phyloP scores from a whole-genome alignment of 768 basidiomycete genomes.

The Crucibulum laeve region DNA sequence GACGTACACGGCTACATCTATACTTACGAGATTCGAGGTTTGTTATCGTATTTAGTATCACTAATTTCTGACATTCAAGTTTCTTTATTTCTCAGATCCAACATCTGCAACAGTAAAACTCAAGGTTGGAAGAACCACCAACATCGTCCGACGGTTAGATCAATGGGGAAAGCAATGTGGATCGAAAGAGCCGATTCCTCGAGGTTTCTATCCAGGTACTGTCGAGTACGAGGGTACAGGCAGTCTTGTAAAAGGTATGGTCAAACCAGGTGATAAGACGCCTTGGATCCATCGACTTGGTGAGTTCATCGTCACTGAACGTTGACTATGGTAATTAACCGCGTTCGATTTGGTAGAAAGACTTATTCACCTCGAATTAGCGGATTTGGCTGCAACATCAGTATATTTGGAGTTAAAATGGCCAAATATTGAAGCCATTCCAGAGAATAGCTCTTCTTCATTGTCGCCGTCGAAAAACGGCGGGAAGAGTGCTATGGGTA shows the following conservation, averaged over 20 bases:
- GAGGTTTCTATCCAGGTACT: slow-evolving; percentile 70
- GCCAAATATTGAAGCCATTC: slow-evolving; percentile 25
- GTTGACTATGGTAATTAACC: slow-evolving; percentile 1
- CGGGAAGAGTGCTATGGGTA: neutral
- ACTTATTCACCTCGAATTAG: slow-evolving; percentile 76
- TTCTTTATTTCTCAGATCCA: neutral
- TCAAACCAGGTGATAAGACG: slow-evolving; percentile 57
- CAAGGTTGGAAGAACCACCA: slow-evolving; percentile 78
- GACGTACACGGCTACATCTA: slow-evolving; percentile 80
- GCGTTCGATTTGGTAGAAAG: slow-evolving; percentile 38
- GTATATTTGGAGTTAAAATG: slow-evolving; percentile 58
- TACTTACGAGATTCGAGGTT: slow-evolving; percentile 75
- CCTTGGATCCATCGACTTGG: slow-evolving; percentile 67
- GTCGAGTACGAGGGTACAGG: slow-evolving; percentile 33
- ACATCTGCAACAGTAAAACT: slow-evolving; percentile 44
- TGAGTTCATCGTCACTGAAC: slow-evolving; percentile 12
- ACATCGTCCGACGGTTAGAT: slow-evolving; percentile 67
- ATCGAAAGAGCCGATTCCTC: slow-evolving; percentile 68
- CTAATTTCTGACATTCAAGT: neutral
- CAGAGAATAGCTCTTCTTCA: neutral
- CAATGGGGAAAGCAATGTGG: slow-evolving; percentile 82
- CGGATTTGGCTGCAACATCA: slow-evolving; percentile 55
- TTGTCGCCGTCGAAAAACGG: neutral
- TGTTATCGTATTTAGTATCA: slow-evolving; percentile 4
- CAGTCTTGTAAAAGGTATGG: slow-evolving; percentile 61